These are phyloP conservation scores for Panicum virgatum DNA, from an alignment of 202 grass and related monocot species.

Conservation along the genomic window DNA sequence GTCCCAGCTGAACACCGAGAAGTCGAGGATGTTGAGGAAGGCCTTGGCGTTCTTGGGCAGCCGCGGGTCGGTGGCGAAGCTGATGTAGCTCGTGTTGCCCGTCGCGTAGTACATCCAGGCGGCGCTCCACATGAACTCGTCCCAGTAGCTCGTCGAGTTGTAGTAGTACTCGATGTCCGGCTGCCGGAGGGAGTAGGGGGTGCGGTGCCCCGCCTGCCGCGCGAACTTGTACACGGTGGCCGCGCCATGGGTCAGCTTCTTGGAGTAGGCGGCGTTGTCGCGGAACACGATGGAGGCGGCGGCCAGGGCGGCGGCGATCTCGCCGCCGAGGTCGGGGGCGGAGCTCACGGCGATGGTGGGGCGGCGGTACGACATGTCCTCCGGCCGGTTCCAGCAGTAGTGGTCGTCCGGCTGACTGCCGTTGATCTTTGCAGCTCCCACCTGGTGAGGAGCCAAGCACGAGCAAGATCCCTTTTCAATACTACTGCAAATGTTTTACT, in stretches of 20 bases:
- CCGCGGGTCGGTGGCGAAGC: conserved; percentile 75
- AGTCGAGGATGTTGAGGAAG: conserved; percentile 58
- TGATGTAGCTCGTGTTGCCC: conserved; percentile 75
- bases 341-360: conserved; percentile 21
- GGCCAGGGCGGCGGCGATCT: conserved; percentile 80
- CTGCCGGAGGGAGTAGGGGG: conserved; percentile 58
- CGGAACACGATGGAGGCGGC: conserved; percentile 88
- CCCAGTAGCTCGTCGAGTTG: conserved; percentile 90
- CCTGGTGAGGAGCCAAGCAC: conserved; percentile 32
- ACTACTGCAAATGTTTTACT: too few species aligned
- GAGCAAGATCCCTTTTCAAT: neutral
- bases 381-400: conserved; percentile 88
- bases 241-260: conserved; percentile 67
- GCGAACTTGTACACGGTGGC: conserved; percentile 82
- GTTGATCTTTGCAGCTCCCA: conserved; percentile 55
- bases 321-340: conserved; percentile 70
- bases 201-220: conserved; percentile 43
- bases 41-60: conserved; percentile 79
- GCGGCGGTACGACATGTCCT: conserved; percentile 87
- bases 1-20: conserved; percentile 95
- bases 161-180: conserved; percentile 63
- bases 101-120: conserved; percentile 98
- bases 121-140: conserved; percentile 98
- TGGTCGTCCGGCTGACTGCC: conserved; percentile 66
- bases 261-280: conserved; percentile 75